A percentile compares a stretch with the other conserved stretches of the same genome.
Conservation (phyloP, 192 early-diverging fungal species). For the Linderina pennispora region DNA sequence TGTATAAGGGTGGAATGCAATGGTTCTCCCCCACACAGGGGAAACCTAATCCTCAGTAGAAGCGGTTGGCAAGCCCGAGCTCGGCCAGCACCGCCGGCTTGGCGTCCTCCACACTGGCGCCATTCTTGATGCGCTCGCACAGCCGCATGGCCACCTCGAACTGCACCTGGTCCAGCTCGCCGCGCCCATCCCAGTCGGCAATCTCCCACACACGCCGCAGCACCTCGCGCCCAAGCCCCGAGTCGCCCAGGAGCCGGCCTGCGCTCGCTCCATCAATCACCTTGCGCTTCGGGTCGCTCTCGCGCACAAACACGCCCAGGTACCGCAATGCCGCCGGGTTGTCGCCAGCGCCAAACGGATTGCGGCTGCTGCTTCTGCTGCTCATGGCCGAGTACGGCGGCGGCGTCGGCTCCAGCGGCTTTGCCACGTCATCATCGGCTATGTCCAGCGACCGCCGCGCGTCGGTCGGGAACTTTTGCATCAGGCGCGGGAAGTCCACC, state of each 20-base stretch:
- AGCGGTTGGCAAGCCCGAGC: slow-evolving; percentile 30
- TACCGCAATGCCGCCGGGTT: slow-evolving; percentile 53
- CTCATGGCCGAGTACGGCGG: slow-evolving; percentile 44
- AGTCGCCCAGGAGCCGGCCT: slow-evolving; percentile 45
- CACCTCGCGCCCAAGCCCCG: slow-evolving; percentile 57
- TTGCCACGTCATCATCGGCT: slow-evolving; percentile 4
- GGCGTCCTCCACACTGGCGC: slow-evolving; percentile 21
- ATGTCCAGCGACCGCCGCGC: slow-evolving; percentile 26
- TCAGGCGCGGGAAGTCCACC: slow-evolving; percentile 66
- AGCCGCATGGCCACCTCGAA: slow-evolving; percentile 81
- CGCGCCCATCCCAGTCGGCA: slow-evolving; percentile 73
- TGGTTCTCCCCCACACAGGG: neutral
- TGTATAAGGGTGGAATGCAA: neutral
- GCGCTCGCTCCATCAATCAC: slow-evolving; percentile 16
- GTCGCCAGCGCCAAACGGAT: slow-evolving; percentile 57
- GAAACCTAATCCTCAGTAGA: slow-evolving; percentile 1
- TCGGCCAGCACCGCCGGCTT: slow-evolving; percentile 24
- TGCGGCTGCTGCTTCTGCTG: slow-evolving; percentile 37
- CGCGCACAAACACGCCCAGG: slow-evolving; percentile 20
- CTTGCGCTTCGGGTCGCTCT: slow-evolving; percentile 31
- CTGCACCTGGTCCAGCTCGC: slow-evolving; percentile 79
- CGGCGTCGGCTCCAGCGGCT: slow-evolving; percentile 6
- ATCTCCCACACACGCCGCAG: slow-evolving; percentile 70
- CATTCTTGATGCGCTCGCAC: slow-evolving; percentile 34
- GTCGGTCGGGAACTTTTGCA: slow-evolving; percentile 65